Evolutionary conservation across 23 red algal genomes (phyloP).

Genomic region (Agarophyton chilense): DNA sequence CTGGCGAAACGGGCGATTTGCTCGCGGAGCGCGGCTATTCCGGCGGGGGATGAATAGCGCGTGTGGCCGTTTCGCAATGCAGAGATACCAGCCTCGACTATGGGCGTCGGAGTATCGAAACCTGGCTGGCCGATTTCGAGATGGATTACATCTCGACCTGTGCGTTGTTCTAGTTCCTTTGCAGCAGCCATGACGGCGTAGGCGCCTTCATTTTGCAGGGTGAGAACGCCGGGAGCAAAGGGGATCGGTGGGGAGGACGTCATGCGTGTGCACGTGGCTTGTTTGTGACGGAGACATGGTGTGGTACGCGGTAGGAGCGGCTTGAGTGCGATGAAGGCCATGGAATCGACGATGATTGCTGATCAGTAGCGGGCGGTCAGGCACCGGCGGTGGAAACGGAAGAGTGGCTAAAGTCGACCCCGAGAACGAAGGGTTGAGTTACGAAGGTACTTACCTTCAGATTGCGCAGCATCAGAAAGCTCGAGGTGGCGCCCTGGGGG

Average conservation of each 20-base stretch:
- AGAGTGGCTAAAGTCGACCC: too few relatives aligned
- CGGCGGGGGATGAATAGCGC: conserved; percentile 80
- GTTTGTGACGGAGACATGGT: background rate
- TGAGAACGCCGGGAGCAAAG: conserved; percentile 39
- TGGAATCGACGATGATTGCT: background rate
- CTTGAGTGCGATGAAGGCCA: conserved; percentile 9
- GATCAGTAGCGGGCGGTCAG: background rate
- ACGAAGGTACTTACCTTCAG: too few relatives aligned
- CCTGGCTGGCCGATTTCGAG: conserved; percentile 97
- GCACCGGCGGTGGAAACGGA: background rate
- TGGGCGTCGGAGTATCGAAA: conserved; percentile 73
- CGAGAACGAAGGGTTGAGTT: too few relatives aligned
- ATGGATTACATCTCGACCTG: conserved; percentile 78
- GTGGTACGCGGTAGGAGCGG: background rate
- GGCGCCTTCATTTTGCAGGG: conserved; percentile 82
- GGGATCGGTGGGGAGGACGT: conserved; percentile 3
- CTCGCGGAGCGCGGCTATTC: conserved; percentile 67
- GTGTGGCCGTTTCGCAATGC: conserved; percentile 79
- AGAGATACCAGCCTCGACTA: conserved; percentile 61
- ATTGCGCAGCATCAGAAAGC: background rate
- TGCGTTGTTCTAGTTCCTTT: conserved; percentile 55
- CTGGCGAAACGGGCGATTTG: conserved; percentile 68
- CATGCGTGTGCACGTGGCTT: conserved; percentile 1
- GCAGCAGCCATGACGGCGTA: conserved; percentile 92
- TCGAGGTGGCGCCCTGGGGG: background rate